phyloP scores from a whole-genome alignment of 345 rosid genomes.

The Heritiera littoralis region DNA sequence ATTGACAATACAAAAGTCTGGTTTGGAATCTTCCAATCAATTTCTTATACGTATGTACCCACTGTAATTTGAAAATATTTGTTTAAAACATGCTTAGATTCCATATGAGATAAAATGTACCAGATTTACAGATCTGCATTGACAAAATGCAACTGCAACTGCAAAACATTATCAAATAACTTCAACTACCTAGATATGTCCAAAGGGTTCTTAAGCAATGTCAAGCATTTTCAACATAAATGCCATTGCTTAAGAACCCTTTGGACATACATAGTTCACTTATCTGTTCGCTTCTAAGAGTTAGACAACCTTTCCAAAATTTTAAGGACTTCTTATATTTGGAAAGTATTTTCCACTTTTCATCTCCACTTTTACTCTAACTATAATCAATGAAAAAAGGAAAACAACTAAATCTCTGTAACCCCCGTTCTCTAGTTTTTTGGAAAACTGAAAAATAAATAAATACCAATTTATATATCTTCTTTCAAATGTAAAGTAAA shows the following conservation, averaged over 20 bases:
- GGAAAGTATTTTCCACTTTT: neutral
- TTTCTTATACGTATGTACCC: neutral
- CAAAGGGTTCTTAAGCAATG: slow-evolving; percentile 1
- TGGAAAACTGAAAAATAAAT: neutral
- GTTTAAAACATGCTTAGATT: neutral
- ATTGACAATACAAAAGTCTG: neutral
- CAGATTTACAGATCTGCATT: neutral
- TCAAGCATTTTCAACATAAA: neutral
- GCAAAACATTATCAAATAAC: neutral
- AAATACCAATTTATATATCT: neutral
- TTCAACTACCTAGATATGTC: neutral
- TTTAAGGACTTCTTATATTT: neutral
- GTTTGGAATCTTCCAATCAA: neutral
- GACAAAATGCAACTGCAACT: neutral
- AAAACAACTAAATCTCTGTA: neutral
- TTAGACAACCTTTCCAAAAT: neutral
- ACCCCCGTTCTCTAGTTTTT: neutral
- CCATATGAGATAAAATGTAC: neutral
- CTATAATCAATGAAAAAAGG: neutral
- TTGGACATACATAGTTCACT: neutral
- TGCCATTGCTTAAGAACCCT: too few species aligned
- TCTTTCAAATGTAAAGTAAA: neutral
- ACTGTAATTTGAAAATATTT: neutral
- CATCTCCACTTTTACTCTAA: neutral
- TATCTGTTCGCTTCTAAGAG: neutral